Percentiles rank a stretch among this genome's conserved stretches.
Conservation (phyloP, 1,284 basidiomycete species). For the Ganoderma meredithae region DNA sequence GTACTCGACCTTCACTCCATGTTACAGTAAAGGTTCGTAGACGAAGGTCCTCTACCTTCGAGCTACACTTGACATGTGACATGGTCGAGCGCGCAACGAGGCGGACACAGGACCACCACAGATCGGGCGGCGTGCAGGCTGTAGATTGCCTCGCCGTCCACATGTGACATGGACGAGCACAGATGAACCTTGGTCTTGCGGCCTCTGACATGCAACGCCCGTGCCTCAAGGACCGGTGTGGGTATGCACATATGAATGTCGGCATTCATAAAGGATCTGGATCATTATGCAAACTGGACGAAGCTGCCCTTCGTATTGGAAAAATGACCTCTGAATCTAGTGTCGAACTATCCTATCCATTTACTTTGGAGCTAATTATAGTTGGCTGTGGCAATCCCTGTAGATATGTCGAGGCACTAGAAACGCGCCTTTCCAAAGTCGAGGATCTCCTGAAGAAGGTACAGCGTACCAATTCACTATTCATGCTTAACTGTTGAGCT, state of each 20-base stretch:
- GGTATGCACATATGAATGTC: too few species aligned
- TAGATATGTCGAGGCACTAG: slow-evolving; percentile 8
- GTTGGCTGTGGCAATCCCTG: not conserved
- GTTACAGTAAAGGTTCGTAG: too few species aligned
- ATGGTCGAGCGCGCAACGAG: slow-evolving; percentile 29
- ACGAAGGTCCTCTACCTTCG: too few species aligned
- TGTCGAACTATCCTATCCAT: not conserved
- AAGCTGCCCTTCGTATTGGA: too few species aligned
- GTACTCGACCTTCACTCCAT: too few species aligned
- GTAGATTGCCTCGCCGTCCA: slow-evolving; percentile 34
- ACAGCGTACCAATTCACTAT: not conserved
- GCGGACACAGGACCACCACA: slow-evolving; percentile 17
- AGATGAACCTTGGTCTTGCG: too few species aligned
- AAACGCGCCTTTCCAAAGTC: not conserved
- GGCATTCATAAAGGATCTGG: too few species aligned
- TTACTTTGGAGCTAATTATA: not conserved
- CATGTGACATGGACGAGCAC: slow-evolving; percentile 7
- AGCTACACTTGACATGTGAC: too few species aligned
- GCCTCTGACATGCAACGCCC: too few species aligned
- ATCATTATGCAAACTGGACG: too few species aligned
- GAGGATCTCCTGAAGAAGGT: slow-evolving; percentile 6
- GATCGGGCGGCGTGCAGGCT: slow-evolving; percentile 33
- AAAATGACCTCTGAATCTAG: too few species aligned
- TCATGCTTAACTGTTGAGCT: not conserved
- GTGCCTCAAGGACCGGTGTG: too few species aligned